Conservation (phyloP, 139 green algal species). For the Zygnema circumcarinatum region DNA sequence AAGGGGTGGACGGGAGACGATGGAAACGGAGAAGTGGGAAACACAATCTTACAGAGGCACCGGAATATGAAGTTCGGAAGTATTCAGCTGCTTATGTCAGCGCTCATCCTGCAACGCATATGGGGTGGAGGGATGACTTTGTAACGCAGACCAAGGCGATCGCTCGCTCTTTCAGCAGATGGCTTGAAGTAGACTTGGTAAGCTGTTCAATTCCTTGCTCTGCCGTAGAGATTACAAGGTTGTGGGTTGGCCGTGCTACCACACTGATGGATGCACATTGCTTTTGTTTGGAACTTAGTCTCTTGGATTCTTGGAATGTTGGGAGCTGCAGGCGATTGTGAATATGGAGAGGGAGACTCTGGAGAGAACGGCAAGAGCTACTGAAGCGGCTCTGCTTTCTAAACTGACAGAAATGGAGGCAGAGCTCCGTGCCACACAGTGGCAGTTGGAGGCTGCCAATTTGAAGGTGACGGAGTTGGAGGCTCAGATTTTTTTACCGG, state of each 20-base stretch:
- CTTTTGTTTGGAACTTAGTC: background rate
- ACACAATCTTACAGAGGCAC: no score
- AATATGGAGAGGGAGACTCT: background rate
- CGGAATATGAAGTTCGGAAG: no score
- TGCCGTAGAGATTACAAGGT: no score
- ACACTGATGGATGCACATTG: no score
- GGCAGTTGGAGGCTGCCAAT: background rate
- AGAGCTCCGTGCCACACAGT: background rate
- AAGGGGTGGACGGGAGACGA: background rate
- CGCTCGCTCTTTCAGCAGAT: slow-evolving; percentile 31
- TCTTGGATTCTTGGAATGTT: no score
- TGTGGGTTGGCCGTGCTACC: no score
- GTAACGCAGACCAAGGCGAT: slow-evolving; percentile 29
- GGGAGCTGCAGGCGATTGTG: background rate
- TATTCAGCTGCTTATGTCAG: background rate
- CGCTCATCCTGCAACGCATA: no score
- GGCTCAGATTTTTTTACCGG: background rate
- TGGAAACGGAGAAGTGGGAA: no score
- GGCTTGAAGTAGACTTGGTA: slow-evolving; percentile 26
- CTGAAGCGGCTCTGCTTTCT: background rate
- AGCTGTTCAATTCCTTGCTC: no score
- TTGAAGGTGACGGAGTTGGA: background rate
- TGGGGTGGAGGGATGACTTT: no score
- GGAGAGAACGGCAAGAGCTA: background rate
- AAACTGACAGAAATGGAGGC: background rate